Percentiles rank a stretch among this genome's conserved stretches.
Conservation (phyloP, 495 filamentous ascomycete species). For the Penicillium paradoxum region DNA sequence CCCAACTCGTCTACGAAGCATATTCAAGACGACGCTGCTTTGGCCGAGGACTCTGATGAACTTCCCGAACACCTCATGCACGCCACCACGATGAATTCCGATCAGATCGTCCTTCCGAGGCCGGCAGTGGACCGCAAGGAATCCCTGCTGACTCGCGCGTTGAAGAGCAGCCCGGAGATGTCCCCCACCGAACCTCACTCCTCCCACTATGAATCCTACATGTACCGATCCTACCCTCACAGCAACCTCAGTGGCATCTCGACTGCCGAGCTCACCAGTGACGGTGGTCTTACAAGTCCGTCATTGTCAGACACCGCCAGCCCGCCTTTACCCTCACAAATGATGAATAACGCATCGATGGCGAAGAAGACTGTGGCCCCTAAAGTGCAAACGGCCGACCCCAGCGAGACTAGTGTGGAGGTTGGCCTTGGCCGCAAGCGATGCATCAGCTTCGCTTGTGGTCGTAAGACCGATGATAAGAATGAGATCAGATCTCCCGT, state of each 20-base stretch:
- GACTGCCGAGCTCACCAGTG: slow-evolving; percentile 83
- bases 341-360: slow-evolving; percentile 22
- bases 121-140: slow-evolving; percentile 51
- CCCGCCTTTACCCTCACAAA: slow-evolving; percentile 58
- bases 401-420: slow-evolving; percentile 47
- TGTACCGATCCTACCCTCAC: slow-evolving; percentile 62
- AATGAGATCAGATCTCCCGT: slow-evolving; percentile 17
- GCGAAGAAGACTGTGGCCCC: slow-evolving; percentile 26
- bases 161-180: slow-evolving; percentile 60
- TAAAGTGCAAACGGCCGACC: slow-evolving; percentile 33
- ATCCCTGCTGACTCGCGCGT: slow-evolving; percentile 75
- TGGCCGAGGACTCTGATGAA: slow-evolving; percentile 52
- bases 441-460: slow-evolving; percentile 91
- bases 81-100: slow-evolving; percentile 24
- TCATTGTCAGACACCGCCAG: slow-evolving; percentile 84
- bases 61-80: slow-evolving; percentile 32
- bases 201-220: slow-evolving; percentile 36
- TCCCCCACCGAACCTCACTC: slow-evolving; percentile 34
- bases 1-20: slow-evolving; percentile 36
- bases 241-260: slow-evolving; percentile 75
- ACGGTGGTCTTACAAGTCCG: slow-evolving; percentile 86
- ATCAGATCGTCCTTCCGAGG: slow-evolving; percentile 32
- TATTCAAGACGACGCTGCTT: slow-evolving; percentile 38
- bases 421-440: slow-evolving; percentile 65
- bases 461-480: slow-evolving; percentile 32